Base-by-base conservation (phyloP, 495 filamentous ascomycete species). In the Pyrenopolyporus hunteri region DNA sequence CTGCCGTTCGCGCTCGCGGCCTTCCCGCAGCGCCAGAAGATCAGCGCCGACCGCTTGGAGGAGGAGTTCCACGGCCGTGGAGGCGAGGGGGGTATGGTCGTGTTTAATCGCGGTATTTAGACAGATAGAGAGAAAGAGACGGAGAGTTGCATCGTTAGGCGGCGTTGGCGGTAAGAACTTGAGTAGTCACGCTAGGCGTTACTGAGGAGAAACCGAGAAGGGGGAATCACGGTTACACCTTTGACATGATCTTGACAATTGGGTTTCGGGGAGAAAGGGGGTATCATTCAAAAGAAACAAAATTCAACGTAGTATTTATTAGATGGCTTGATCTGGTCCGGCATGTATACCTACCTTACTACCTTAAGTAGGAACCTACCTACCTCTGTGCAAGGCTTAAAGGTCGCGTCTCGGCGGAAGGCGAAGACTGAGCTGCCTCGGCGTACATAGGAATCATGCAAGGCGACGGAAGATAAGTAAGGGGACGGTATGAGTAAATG, bases 71-170 rank as follows among this genome's bases (percentile, higher is more conserved):
- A 85, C 76, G 85, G 83, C 0, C 80, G 81, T 43, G 90, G 89
- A n/a, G 92, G 91, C 0, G 76, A 85, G 40, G 81, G 78, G 14
- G 91, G 87, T 0, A 77, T 88, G 82, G 89, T 97, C 6, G 90
- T 90, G 68, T 97, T 97, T 69, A 97, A 97, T 70, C 81, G 93
- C 53, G 93, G 93, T 1, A 94, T 97, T 66, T 95, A 79, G 71
- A n/a, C n/a, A n/a, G n/a, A n/a, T n/a, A n/a, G n/a, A n/a, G n/a
- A n/a, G n/a, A n/a, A n/a, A n/a, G n/a, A n/a, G n/a, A 17, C 37
- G 37, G 44, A 43, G 8, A 11, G 10, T 11, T 13, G 2, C 26
- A 50, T 57, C 44, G 28, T 45, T 32, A 22, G 25, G 20, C 45
- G 46, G 52, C 53, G 53, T 48, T 43, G 33, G 43, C n/a, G n/a